Evolutionary conservation across 140 eudicot species (phyloP), one percentile per base, ranked within the genome.

Genomic region (Cichorium intybus): DNA sequence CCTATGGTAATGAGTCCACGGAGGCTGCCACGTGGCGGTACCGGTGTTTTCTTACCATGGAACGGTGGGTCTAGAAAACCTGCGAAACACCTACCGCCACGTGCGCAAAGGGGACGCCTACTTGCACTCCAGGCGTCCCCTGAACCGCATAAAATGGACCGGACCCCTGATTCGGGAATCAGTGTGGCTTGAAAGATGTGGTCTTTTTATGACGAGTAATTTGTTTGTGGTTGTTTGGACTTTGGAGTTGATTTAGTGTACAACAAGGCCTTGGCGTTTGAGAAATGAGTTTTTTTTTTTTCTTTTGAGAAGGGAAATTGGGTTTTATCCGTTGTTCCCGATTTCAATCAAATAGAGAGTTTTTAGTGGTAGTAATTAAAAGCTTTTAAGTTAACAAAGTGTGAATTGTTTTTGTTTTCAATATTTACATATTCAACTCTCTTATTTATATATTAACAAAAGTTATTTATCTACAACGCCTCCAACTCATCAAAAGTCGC

Each of bases 31-130:
- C 77, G 79, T 31, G 97, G 89, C n/a, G 99, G 99, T 4, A 94
- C 99, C 0, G 99, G 99, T 21, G 99, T 94, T 41, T 94, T 94
- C 94, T 68, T 89, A 75, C 99, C 99, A 22, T 88, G 97, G 98
- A 64, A 74, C 4, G 89, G 64, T 14, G 89, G 94, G 17, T 72
- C 90, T 14, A 79, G 92, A 43, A 94, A 82, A 41, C 94, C 82
- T 0, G 76, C 88, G 0, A 88, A 70, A 68, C 99, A 94, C 52
- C 82, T 89, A 4, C 99, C 99, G 20, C 99, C 99, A 10, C 95
- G 99, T 26, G 95, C 99, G 12, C 97, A 84, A 57, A 80, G 81
- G 39, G 88, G 95, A 15, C 84, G 97, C 33, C 76, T 81, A 64
- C 95, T 89, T 5, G 85, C 99, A 14, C 77, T 86, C 23, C 82